Conservation (phyloP, 1,284 basidiomycete genomes). For the Puccinia novopanici region DNA sequence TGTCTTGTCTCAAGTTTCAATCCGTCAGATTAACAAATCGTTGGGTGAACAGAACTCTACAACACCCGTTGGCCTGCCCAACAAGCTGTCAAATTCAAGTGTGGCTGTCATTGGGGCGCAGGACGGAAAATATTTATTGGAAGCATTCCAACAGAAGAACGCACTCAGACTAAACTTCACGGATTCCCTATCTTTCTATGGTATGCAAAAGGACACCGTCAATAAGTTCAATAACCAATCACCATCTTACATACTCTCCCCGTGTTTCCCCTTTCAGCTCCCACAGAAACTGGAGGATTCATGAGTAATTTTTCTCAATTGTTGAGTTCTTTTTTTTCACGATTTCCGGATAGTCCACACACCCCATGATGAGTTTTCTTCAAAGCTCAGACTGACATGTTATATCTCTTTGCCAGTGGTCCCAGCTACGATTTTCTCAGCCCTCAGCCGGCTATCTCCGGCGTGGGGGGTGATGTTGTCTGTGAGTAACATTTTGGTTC, state of each 20-base stretch:
- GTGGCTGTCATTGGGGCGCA: slow-evolving; percentile 20
- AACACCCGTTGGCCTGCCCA: slow-evolving; percentile 17
- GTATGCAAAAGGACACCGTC: neutral
- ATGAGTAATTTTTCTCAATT: slow-evolving; percentile 50
- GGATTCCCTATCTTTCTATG: slow-evolving; percentile 4
- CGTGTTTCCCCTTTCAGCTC: neutral
- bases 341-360: neutral
- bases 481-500: slow-evolving; percentile 28
- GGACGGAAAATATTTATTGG: slow-evolving; percentile 31
- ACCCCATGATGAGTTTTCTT: neutral
- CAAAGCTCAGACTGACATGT: neutral
- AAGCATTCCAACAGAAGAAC: slow-evolving; percentile 26
- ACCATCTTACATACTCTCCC: neutral
- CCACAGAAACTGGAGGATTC: slow-evolving; percentile 50
- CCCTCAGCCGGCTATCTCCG: slow-evolving; percentile 36
- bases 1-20: neutral
- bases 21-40: too few species aligned
- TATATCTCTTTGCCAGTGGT: slow-evolving; percentile 29
- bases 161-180: slow-evolving; percentile 30
- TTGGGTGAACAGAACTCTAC: slow-evolving; percentile 27
- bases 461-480: slow-evolving; percentile 41
- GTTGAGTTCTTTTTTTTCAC: slow-evolving; percentile 29
- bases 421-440: slow-evolving; percentile 45
- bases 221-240: neutral
- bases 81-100: slow-evolving; percentile 1